Conservation (phyloP, 2,329 filamentous ascomycete genomes). For the Davidsoniella virescens region DNA sequence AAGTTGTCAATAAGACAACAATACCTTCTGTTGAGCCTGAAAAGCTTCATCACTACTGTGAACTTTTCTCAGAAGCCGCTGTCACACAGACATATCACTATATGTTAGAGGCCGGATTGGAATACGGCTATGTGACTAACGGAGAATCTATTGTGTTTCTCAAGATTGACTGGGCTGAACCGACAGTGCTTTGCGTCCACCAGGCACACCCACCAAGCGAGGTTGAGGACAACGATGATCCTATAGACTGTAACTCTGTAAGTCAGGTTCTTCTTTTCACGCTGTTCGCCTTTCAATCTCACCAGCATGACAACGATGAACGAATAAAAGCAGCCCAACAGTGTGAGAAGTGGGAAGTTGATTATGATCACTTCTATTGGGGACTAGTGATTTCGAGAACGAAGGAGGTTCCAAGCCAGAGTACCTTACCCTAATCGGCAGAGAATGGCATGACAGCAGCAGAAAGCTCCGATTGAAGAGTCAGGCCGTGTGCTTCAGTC, state of each 20-base stretch:
- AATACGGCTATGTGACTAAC: slow-evolving; percentile 27
- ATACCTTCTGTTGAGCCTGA: slow-evolving; percentile 17
- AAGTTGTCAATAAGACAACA: slow-evolving; percentile 20
- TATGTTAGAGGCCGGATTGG: slow-evolving; percentile 30
- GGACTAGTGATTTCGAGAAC: no score
- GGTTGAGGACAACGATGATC: background rate
- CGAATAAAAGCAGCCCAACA: no score
- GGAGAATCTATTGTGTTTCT: slow-evolving; percentile 29
- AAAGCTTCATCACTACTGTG: slow-evolving; percentile 21
- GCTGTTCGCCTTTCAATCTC: no score
- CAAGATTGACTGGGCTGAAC: slow-evolving; percentile 18
- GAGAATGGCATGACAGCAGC: no score
- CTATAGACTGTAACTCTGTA: background rate
- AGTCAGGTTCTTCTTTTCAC: background rate
- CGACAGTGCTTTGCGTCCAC: background rate
- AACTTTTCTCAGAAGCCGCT: slow-evolving; percentile 18
- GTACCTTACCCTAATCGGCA: no score
- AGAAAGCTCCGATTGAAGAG: no score
- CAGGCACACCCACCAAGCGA: background rate
- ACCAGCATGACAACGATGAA: no score
- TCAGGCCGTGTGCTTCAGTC: no score
- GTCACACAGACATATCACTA: slow-evolving; percentile 25
- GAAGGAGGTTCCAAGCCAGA: no score
- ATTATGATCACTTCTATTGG: no score
- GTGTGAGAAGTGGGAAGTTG: no score